A percentile compares a stretch with the other conserved stretches of the same genome.
Evolutionary conservation across 2,329 filamentous ascomycete genomes (phyloP).

Genomic region (Endothia cerciana): DNA sequence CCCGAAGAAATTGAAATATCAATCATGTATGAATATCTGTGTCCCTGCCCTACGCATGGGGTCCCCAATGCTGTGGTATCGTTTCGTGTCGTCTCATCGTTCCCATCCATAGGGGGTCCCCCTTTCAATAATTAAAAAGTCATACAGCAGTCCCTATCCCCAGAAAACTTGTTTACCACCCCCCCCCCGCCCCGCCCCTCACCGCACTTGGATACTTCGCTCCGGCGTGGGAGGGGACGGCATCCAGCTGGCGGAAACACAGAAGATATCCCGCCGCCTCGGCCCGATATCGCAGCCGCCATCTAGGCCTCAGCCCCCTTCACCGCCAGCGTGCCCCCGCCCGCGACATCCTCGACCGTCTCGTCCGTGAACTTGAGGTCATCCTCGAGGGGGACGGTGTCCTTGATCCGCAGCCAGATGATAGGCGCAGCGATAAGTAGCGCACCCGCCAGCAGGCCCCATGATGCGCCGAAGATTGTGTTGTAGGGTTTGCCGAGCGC

Average conservation of each 20-base stretch:
- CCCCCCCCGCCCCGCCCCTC: not conserved
- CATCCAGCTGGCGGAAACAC: not conserved
- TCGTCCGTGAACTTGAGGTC: constrained; percentile 87
- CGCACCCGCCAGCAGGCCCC: constrained; percentile 75
- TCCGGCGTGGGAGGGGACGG: not conserved
- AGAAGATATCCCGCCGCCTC: not conserved
- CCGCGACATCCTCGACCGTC: constrained; percentile 71
- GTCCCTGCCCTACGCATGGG: not conserved
- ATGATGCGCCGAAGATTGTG: constrained; percentile 71
- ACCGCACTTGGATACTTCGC: not conserved
- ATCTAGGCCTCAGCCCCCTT: constrained; percentile 32
- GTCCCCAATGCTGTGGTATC: not conserved
- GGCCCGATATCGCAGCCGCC: constrained; percentile 2
- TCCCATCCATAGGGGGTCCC: not conserved
- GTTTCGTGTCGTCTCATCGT: constrained; percentile 2
- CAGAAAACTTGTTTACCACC: not conserved
- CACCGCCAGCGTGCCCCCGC: constrained; percentile 34
- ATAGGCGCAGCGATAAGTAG: constrained; percentile 79
- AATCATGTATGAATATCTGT: constrained; percentile 1
- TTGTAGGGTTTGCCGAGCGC: constrained; percentile 65
- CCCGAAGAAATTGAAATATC: not conserved
- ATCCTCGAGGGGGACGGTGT: constrained; percentile 79
- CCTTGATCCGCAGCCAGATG: constrained; percentile 77
- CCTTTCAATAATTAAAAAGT: not conserved
- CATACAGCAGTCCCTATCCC: not conserved